Base-by-base conservation (phyloP, 345 rosid genomes). In the Linum usitatissimum region DNA sequence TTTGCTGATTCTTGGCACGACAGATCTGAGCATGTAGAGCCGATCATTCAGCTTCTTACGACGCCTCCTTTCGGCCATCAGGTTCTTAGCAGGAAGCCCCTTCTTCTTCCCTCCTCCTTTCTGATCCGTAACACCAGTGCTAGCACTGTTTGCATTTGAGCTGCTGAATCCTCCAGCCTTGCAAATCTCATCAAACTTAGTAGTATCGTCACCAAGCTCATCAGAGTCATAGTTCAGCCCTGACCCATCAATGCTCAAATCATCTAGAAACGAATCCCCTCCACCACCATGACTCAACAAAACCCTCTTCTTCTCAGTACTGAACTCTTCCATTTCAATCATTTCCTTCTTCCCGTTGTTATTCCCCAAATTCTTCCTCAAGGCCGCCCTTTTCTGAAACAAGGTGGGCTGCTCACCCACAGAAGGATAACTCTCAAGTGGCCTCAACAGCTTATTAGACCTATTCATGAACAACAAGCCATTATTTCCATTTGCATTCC, bases 1-100 rank as follows among this genome's bases (percentile, higher is more conserved):
- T 88, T 90, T 93, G 87, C 99, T 93, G 65, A 93, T 93, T 79
- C 87, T 90, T 65, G 99, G 99, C 9, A 93, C 99, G 53, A 90
- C 99, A 68, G 99, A 90, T 78, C 99, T 82, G 64, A 93, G 85
- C 99, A 79, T 77, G 73, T 79, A 82, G 14, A 83, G 72, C 76
- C 84, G 76, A 72, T 83, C 84, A 72, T 83, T 83, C 64, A 78
- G 83, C 73, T 81, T 81, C 81, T 83, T 83, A 64, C 84, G 68
- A 63, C 87, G 87, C 53, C 87, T 74, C 78, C 87, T 78, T 77
- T 83, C 87, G 1, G 84, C 87, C 87, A 83, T 83, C 75, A 83
- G 75, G 71, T 83, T 83, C 74, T 83, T 83, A 3, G 87, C 87
- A n/a, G 87, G 87, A 61, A 83, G 75, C 14, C 84, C 87, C 58